Evolutionary conservation across 2,329 filamentous ascomycete genomes (phyloP).

Genomic region (Samsoniella hepiali): DNA sequence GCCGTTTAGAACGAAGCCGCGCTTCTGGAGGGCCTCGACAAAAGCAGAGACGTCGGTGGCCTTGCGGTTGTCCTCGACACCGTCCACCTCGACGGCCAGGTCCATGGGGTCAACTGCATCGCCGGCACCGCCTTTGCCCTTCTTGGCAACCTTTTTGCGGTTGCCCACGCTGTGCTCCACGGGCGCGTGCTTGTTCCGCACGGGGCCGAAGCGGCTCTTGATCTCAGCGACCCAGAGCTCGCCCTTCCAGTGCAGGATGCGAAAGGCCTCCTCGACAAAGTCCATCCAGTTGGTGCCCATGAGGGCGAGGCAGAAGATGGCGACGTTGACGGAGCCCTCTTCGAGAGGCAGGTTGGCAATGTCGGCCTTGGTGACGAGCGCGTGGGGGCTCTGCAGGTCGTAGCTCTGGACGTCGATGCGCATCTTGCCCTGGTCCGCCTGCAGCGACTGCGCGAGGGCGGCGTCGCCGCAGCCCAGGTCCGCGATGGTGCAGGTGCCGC

Average conservation of each 20-base stretch:
- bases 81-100: constrained; percentile 69
- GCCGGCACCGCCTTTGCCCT: constrained; percentile 45
- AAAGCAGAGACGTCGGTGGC: constrained; percentile 88
- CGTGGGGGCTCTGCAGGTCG: constrained; percentile 75
- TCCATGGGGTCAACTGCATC: constrained; percentile 51
- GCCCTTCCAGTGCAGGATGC: constrained; percentile 86
- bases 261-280: constrained; percentile 94
- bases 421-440: constrained; percentile 60
- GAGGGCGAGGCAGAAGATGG: constrained; percentile 91
- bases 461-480: constrained; percentile 95
- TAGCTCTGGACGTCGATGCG: constrained; percentile 76
- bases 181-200: constrained; percentile 35
- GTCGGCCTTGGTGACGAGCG: constrained; percentile 81
- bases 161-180: constrained; percentile 71
- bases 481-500: constrained; percentile 72
- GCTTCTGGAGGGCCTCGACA: constrained; percentile 72
- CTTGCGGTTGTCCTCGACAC: constrained; percentile 56
- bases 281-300: constrained; percentile 99
- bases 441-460: constrained; percentile 68
- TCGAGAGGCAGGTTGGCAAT: constrained; percentile 77
- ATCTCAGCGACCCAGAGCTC: constrained; percentile 98
- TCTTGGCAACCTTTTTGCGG: constrained; percentile 54
- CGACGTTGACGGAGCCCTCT: constrained; percentile 75
- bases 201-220: constrained; percentile 74
- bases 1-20: constrained; percentile 81